Base-by-base conservation (phyloP, 805 yeast genomes). In the Debaryomyces tyrocola region DNA sequence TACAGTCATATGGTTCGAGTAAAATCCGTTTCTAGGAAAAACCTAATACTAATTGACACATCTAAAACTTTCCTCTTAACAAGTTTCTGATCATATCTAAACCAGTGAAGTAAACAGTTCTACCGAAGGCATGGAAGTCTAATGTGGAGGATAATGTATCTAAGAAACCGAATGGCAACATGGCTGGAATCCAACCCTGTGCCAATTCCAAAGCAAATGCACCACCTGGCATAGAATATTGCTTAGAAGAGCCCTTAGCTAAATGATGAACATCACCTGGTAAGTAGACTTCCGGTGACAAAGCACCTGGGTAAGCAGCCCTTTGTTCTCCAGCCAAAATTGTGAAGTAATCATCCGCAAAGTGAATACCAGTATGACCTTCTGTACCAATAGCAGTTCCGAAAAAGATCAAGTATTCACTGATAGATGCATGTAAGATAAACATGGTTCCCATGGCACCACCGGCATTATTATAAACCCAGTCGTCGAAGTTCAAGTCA, bases 401-500 rank as follows among this genome's bases (percentile, higher is more conserved):
- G 54, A 94, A 94, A 64, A 94, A 79, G 61, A 94, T 94, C 64
- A 94, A 70, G 64, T 94, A 94, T 70, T 94, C 99, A 6, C 94
- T 76, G 57, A 94, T 75, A 7, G 98, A 94, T 9, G 98, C 97
- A 66, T 94, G 99, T 54, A 92, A 75, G 50, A 94, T 89, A 57
- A 89, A 79, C 98, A 94, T 92, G 45, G 90, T 83, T 20, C 95
- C 94, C 99, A 94, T 94, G 43, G 99, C 98, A 56, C 96, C 96
- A 45, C 99, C 99, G 3, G 99, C 99, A 59, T 89, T 90, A 78
- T 94, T 94, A 80, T 84, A 92, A 43, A 94, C 86, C 98, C 98
- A 94, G 54, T 91, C 92, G 44, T 87, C 86, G 42, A 75, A 73
- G 63, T 84, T 80, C 54, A 85, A 75, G 53, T 82, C 83, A 67